Conservation (phyloP, 2,329 filamentous ascomycete species). For the Aquanectria penicillioides region DNA sequence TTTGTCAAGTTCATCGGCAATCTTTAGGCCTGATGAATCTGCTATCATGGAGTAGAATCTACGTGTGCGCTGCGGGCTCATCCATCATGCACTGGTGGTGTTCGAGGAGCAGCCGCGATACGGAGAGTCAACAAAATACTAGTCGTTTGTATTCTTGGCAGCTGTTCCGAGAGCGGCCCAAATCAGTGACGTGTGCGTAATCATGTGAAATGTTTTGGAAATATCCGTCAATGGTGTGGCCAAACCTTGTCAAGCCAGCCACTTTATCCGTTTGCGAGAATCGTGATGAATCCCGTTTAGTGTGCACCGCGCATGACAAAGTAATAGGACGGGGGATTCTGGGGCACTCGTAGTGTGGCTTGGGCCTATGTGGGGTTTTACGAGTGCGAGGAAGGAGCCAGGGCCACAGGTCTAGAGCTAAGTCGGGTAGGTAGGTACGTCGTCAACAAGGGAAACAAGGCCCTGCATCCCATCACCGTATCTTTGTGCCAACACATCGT, state of each 20-base stretch:
- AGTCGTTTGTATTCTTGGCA: constrained; percentile 37
- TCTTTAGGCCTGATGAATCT: constrained; percentile 31
- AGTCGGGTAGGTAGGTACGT: constrained; percentile 11
- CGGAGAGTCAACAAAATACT: constrained; percentile 40
- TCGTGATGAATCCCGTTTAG: no score
- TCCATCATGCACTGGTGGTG: constrained; percentile 21
- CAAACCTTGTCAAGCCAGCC: neutral
- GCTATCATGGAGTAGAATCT: constrained; percentile 40
- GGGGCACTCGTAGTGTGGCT: constrained; percentile 11
- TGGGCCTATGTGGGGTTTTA: constrained; percentile 11
- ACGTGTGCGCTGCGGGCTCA: constrained; percentile 33
- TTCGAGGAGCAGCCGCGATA: constrained; percentile 33
- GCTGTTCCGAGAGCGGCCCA: constrained; percentile 7
- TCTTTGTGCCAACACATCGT: constrained; percentile 33
- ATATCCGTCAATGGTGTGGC: neutral
- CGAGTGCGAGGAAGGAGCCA: constrained; percentile 6
- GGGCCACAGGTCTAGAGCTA: constrained; percentile 9
- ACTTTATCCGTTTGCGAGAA: neutral
- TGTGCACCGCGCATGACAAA: neutral
- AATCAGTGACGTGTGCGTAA: neutral
- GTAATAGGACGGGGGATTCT: neutral
- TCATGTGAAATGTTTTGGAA: neutral
- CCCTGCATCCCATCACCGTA: constrained; percentile 28
- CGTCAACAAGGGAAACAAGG: constrained; percentile 30
- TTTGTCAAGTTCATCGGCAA: constrained; percentile 32